Conservation (phyloP, 768 basidiomycete genomes). For the Sarcomyxa edulis region DNA sequence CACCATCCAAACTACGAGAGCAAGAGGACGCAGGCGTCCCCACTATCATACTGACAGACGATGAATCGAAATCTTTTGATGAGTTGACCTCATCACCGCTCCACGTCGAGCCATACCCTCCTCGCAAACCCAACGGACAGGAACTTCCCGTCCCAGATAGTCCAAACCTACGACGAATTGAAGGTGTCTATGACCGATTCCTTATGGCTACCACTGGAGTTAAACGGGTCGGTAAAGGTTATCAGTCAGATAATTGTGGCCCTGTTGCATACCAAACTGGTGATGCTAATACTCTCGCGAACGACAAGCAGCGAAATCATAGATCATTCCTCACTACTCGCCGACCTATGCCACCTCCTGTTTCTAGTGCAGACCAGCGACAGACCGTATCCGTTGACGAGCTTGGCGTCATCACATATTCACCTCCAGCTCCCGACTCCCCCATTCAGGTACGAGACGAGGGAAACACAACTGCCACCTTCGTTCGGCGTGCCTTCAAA, state of each 20-base stretch:
- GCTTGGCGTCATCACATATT: conserved; percentile 47
- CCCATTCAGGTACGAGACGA: conserved; percentile 40
- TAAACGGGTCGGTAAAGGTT: conserved; percentile 74
- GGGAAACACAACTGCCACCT: conserved; percentile 41
- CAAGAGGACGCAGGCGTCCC: conserved; percentile 30
- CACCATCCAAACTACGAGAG: conserved; percentile 33
- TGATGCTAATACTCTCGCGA: too few relatives aligned
- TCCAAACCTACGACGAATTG: conserved; percentile 54
- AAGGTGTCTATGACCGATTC: conserved; percentile 78
- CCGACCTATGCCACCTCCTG: conserved; percentile 63
- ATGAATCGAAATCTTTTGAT: conserved; percentile 35
- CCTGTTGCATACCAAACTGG: conserved; percentile 32
- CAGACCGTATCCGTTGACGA: conserved; percentile 56
- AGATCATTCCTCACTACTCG: conserved; percentile 43
- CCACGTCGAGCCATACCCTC: conserved; percentile 62
- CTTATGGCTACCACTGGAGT: conserved; percentile 80
- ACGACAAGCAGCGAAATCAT: conserved; percentile 28
- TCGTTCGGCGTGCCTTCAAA: conserved; percentile 70
- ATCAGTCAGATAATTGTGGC: conserved; percentile 63
- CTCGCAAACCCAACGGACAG: conserved; percentile 32
- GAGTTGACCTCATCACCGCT: conserved; percentile 57
- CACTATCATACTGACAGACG: conserved; percentile 20
- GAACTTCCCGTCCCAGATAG: conserved; percentile 39
- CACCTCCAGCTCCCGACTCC: conserved; percentile 20
- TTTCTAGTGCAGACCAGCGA: conserved; percentile 59